These are phyloP conservation scores for Cladophialophora psammophila DNA, from an alignment of 2,329 filamentous ascomycete species.

Conservation along the genomic window DNA sequence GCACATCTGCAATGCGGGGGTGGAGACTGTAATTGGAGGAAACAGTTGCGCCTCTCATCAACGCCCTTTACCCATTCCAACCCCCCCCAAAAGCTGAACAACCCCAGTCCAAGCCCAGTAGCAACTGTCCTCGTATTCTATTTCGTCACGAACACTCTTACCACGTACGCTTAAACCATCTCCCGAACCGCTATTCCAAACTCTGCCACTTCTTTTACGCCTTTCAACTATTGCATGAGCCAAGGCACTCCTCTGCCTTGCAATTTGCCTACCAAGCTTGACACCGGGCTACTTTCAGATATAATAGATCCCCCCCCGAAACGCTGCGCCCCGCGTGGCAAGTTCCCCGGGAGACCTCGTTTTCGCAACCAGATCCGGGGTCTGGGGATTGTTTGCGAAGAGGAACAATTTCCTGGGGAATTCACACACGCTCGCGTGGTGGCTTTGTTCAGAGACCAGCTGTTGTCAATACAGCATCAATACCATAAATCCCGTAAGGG, in stretches of 20 bases:
- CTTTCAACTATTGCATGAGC: slow-evolving; percentile 2
- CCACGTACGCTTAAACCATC: slow-evolving; percentile 28
- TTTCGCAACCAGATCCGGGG: background rate
- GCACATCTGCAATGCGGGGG: slow-evolving; percentile 19
- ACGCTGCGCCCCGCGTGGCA: background rate
- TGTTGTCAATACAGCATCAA: slow-evolving; percentile 10
- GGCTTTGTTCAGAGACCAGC: slow-evolving; percentile 4
- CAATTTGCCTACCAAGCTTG: background rate
- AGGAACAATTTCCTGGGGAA: slow-evolving; percentile 7
- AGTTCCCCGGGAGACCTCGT: background rate
- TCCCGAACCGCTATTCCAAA: slow-evolving; percentile 14
- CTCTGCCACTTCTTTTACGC: background rate
- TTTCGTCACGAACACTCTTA: slow-evolving; percentile 2
- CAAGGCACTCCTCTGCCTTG: background rate
- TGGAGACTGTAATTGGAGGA: slow-evolving; percentile 16
- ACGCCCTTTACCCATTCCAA: background rate
- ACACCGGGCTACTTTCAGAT: background rate
- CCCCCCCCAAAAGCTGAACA: background rate
- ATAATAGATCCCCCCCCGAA: background rate
- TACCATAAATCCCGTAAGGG: slow-evolving; percentile 9
- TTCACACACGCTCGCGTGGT: background rate
- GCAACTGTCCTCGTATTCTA: background rate
- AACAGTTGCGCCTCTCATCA: slow-evolving; percentile 5
- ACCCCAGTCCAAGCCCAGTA: background rate
- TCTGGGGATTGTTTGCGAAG: slow-evolving; percentile 1